Conservation (phyloP, 2,329 filamentous ascomycete species). For the Xylariales sp. region DNA sequence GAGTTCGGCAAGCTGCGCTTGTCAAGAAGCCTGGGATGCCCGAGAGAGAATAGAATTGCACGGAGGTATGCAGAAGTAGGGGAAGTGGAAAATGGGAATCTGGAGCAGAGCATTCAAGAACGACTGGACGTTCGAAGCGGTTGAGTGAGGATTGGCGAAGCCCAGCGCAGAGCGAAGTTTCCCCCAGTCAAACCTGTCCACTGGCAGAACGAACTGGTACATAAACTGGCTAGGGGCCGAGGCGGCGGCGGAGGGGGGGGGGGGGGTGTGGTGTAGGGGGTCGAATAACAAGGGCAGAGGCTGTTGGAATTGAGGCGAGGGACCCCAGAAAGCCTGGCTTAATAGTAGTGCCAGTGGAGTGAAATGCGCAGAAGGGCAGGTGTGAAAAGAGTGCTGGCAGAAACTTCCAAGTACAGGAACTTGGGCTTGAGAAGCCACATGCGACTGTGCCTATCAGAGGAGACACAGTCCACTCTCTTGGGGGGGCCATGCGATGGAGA, state of each 20-base stretch:
- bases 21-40: no score
- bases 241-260: no score
- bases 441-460: conserved; percentile 4
- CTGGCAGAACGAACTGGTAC: no score
- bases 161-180: no score
- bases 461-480: conserved; percentile 2
- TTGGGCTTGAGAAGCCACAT: background rate
- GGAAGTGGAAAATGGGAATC: conserved; percentile 2
- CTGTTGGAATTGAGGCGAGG: conserved; percentile 2
- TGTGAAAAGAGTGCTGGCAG: background rate
- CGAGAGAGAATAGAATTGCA: conserved; percentile 2
- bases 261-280: background rate
- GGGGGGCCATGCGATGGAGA: conserved; percentile 7
- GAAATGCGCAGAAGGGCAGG: conserved; percentile 5
- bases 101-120: no score
- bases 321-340: background rate
- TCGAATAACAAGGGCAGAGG: background rate
- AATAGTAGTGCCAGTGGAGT: background rate
- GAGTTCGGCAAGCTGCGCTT: no score
- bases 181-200: no score
- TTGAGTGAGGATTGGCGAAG: no score
- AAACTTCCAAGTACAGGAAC: background rate
- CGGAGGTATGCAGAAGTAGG: conserved; percentile 2
- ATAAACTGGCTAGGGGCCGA: background rate
- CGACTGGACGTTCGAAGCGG: conserved; percentile 11